phyloP scores from a whole-genome alignment of 2,329 filamentous ascomycete species.

The Penicillium thymicola region DNA sequence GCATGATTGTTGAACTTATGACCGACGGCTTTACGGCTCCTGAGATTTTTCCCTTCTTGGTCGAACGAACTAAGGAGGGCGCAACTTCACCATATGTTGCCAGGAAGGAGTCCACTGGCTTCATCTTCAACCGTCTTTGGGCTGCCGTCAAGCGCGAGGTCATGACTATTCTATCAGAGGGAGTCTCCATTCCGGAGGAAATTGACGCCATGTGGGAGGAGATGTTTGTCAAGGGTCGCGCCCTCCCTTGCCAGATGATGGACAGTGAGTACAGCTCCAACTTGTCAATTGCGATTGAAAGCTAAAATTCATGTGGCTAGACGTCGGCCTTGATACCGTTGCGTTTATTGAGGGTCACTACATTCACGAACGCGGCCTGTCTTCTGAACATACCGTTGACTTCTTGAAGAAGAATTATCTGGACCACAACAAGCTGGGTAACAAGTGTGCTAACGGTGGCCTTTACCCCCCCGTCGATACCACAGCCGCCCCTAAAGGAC shows the following conservation, averaged over 20 bases:
- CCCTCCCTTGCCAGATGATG: constrained; percentile 44
- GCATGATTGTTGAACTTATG: constrained; percentile 53
- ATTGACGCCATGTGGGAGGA: constrained; percentile 50
- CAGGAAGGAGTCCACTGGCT: constrained; percentile 49
- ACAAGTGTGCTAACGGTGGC: constrained; percentile 44
- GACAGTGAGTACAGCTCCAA: constrained; percentile 29
- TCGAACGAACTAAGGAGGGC: constrained; percentile 37
- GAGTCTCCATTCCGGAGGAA: constrained; percentile 48
- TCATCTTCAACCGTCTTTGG: constrained; percentile 58
- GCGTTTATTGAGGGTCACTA: constrained; percentile 54
- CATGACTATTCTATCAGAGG: constrained; percentile 50
- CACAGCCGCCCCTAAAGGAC: constrained; percentile 9
- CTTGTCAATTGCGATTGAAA: background rate
- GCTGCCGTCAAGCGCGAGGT: constrained; percentile 56
- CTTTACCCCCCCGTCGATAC: constrained; percentile 31
- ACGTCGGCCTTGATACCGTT: constrained; percentile 54
- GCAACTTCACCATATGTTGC: constrained; percentile 46
- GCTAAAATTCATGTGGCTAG: constrained; percentile 5
- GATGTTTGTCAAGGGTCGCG: constrained; percentile 34
- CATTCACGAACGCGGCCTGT: constrained; percentile 48
- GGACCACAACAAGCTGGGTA: constrained; percentile 48
- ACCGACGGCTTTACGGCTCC: constrained; percentile 46
- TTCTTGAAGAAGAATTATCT: constrained; percentile 49
- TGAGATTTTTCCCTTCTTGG: constrained; percentile 47
- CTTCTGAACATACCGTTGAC: constrained; percentile 41